Base-by-base conservation (phyloP, 305 asterid species). In the Solanum chacoense region DNA sequence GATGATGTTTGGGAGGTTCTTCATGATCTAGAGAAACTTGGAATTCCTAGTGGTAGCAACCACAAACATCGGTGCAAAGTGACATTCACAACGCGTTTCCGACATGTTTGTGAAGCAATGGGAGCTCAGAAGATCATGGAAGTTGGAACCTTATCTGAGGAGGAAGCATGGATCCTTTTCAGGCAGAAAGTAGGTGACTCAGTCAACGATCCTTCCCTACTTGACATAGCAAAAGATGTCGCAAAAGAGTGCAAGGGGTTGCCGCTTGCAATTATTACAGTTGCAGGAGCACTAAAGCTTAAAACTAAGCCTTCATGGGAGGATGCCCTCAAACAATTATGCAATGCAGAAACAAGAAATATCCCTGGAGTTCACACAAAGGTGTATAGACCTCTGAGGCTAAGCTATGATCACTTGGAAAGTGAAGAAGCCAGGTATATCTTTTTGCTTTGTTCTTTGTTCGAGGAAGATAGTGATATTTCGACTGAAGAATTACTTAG, bases 1-100 rank as follows among this genome's bases (percentile, higher is more conserved):
- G 95, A 91, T 76, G 93, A 93, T 89, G 31, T 92, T 26, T 93
- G 93, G 93, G 69, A 87, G 37, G 4, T 29, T n/a, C 24, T 91
- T 67, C 74, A 67, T 20, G 73, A 88, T 20, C 63, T 93, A 28
- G 74, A 35, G 16, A 78, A 75, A 12, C n/a, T 93, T 26, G 93
- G 94, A 72, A 90, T 92, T 32, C 28, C 24, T 7, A 80, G 13
- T 28, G 69, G 36, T 28, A 40, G 76, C 24, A 22, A 45, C 29
- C 67, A 40, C n/a, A 36, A 37, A 12, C n/a, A 29, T 26, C 71
- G 32, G 20, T 90, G 92, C 85, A 90, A 88, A 31, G 35, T 90
- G 40, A 76, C 86, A 32, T 59, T 93, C 2, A 89, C 92, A 10
- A 83, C 93, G 31, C 86, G 91, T 36, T n/a, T 22, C 8, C 86